Percentiles rank a stretch among this genome's conserved stretches.
phyloP scores from a whole-genome alignment of 163 green algal genomes.

The Volvox carteri region DNA sequence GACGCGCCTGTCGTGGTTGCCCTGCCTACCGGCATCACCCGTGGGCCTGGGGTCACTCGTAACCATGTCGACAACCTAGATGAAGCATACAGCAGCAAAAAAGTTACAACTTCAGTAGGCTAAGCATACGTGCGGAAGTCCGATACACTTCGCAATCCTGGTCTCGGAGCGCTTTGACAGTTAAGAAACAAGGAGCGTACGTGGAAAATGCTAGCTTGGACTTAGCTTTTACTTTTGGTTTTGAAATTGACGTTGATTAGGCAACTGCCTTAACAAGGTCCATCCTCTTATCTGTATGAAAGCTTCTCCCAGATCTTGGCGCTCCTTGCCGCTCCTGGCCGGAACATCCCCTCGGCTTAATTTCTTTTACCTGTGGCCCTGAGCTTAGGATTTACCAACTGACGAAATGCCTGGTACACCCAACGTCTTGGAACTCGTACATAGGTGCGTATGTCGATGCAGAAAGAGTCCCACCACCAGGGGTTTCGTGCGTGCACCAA shows the following conservation, averaged over 20 bases:
- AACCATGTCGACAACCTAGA: not conserved
- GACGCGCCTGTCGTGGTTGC: not conserved
- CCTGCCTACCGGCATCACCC: not conserved
- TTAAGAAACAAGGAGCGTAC: not conserved
- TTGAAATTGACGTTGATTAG: too few species aligned
- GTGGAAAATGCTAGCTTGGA: too few species aligned
- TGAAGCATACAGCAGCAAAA: too few species aligned
- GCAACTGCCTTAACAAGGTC: too few species aligned
- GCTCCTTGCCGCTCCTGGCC: not conserved
- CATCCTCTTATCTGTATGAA: not conserved
- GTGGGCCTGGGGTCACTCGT: not conserved
- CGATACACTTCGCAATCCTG: too few species aligned
- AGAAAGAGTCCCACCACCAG: too few species aligned
- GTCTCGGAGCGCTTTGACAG: not conserved
- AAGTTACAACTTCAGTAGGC: too few species aligned
- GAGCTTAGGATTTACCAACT: too few species aligned
- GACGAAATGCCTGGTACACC: conserved; percentile 8
- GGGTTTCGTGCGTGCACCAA: too few species aligned
- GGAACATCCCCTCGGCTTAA: not conserved
- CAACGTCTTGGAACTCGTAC: conserved; percentile 52
- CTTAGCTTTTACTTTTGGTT: too few species aligned
- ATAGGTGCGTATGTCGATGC: conserved; percentile 44
- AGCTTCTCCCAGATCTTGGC: not conserved
- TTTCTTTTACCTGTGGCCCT: not conserved
- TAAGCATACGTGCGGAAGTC: too few species aligned